Percentiles rank a stretch among this genome's conserved stretches.
Evolutionary conservation across 129 eudicot genomes (phyloP).

Genomic region (Flaveria robusta): DNA sequence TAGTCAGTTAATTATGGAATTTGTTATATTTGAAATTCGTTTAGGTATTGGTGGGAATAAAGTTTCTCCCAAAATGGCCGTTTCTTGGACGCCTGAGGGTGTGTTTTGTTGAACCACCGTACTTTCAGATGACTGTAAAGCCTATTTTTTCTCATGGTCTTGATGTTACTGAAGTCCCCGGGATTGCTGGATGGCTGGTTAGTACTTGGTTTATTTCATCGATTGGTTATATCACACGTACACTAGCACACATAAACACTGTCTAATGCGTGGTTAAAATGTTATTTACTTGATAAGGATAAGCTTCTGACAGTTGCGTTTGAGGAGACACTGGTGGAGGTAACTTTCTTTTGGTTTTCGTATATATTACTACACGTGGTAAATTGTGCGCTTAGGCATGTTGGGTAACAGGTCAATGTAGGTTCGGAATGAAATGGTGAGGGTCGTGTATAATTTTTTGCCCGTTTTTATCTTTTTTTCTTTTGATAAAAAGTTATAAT

Average conservation of each 20-base stretch:
- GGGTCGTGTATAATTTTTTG: neutral
- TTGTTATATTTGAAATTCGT: slow-evolving; percentile 9
- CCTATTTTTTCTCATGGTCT: slow-evolving; percentile 87
- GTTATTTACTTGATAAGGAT: slow-evolving; percentile 47
- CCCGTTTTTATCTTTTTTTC: neutral
- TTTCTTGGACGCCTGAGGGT: slow-evolving; percentile 85
- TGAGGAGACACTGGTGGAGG: slow-evolving; percentile 94
- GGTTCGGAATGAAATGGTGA: neutral
- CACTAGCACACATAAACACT: neutral
- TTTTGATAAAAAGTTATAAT: neutral
- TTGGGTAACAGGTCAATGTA: neutral
- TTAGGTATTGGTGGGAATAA: slow-evolving; percentile 89
- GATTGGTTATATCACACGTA: neutral
- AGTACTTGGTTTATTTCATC: slow-evolving; percentile 20
- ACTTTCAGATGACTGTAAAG: slow-evolving; percentile 96
- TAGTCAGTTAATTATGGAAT: neutral
- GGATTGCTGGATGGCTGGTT: slow-evolving; percentile 98
- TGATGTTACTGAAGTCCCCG: slow-evolving; percentile 96
- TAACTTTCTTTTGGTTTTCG: slow-evolving; percentile 28
- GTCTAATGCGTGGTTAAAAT: neutral
- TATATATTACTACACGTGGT: neutral
- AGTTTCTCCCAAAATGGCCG: slow-evolving; percentile 81
- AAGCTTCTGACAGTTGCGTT: slow-evolving; percentile 77
- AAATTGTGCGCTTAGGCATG: neutral
- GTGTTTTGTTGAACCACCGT: slow-evolving; percentile 93